These are phyloP conservation scores for Singerocomus rubriflavus DNA, from an alignment of 1,284 basidiomycete species.

Conservation along the genomic window DNA sequence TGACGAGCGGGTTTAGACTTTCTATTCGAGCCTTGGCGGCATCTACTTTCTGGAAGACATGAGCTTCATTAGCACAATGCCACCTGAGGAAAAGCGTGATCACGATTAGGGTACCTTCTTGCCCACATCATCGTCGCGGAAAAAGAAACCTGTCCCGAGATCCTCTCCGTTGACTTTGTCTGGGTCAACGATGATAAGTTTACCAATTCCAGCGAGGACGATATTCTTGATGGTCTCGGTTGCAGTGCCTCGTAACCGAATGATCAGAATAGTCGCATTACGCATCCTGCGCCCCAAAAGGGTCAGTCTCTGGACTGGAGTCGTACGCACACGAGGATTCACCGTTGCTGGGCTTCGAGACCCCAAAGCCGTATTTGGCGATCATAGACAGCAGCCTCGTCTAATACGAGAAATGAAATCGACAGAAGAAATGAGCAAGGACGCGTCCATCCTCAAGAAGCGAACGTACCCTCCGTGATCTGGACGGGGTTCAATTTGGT, in stretches of 20 bases:
- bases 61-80: conserved; percentile 27
- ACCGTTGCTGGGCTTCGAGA: conserved; percentile 95
- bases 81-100: conserved; percentile 28
- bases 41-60: conserved; percentile 65
- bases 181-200: conserved; percentile 63
- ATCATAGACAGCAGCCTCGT: conserved; percentile 89
- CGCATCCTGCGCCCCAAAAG: conserved; percentile 69
- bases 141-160: conserved; percentile 91
- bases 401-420: conserved; percentile 34
- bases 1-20: conserved; percentile 89
- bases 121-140: conserved; percentile 89
- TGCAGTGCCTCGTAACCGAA: conserved; percentile 80
- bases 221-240: conserved; percentile 98
- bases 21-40: conserved; percentile 83
- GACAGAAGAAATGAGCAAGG: background rate
- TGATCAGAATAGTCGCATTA: conserved; percentile 85
- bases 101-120: conserved; percentile 56
- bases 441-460: conserved; percentile 6
- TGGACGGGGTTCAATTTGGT: conserved; percentile 31
- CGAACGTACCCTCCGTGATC: conserved; percentile 33
- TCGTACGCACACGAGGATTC: conserved; percentile 19
- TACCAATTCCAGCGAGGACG: conserved; percentile 75
- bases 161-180: conserved; percentile 71
- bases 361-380: conserved; percentile 98
- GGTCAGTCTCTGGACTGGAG: conserved; percentile 5